Base-by-base conservation (phyloP, 1,284 basidiomycete genomes). In the Takashimella koratensis region DNA sequence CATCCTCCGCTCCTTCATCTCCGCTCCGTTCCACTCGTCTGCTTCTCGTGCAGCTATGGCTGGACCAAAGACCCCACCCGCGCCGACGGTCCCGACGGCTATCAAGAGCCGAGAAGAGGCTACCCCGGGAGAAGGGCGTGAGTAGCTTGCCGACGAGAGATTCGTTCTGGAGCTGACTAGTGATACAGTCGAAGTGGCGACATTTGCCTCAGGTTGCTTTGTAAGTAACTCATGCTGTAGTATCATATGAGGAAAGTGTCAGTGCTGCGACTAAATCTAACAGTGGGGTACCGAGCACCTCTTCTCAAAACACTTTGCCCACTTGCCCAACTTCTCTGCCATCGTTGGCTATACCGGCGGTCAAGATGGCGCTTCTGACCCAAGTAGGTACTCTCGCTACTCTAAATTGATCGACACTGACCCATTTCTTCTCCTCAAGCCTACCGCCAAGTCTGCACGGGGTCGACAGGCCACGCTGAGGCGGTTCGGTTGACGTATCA, bases 401-500 rank as follows among this genome's bases (percentile, higher is more conserved):
- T 36, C 10, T 16, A 36, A 36, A 36, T 36, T 36, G 30, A 36
- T 36, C 16, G 8, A 16, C 16, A 16, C 8, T 36, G 16, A 16
- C 10, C 20, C 42, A 8, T 8, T 8, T 21, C 8, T 22, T 43
- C 42, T n/a, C 42, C 26, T 6, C 2, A 40, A 63, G 77, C 78
- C 51, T 98, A 97, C 73, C 76, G 79, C 47, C 78, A 84, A 42
- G 93, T 97, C 19, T 94, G 92, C 75, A 78, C 81, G 5, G 93
- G 92, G 3, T 64, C 76, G 16, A 97, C 95, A 1, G 83, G 86
- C 41, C 92, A 97, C 71, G 95, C 95, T 3, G 95, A 98, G 77
- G 87, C 91, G 1, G 77, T 92, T 53, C 83, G 83, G 69, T 83
- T 98, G 59, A 84, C 87, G 66, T 98, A 92, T 66, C 90, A 94